These are phyloP conservation scores for Phytophthora multivora DNA, from an alignment of 352 stramenopile genomes.

Conservation along the genomic window DNA sequence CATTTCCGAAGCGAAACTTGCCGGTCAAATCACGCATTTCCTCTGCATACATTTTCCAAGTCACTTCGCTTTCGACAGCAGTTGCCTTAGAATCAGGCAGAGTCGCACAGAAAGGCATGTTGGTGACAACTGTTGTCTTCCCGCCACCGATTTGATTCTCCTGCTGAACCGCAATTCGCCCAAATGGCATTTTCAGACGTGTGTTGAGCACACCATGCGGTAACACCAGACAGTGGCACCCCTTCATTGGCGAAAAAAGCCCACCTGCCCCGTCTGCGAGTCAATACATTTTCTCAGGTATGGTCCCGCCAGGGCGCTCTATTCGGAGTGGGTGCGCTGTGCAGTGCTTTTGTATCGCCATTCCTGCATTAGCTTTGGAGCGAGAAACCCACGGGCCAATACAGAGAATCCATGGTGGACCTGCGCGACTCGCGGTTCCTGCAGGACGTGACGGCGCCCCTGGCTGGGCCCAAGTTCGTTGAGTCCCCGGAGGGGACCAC, in stretches of 20 bases:
- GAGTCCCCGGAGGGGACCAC: constrained; percentile 20
- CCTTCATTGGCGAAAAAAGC: constrained; percentile 14
- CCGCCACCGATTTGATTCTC: constrained; percentile 5
- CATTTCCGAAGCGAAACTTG: neutral
- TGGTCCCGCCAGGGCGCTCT: constrained; percentile 13
- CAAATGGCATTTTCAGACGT: neutral
- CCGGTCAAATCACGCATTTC: neutral
- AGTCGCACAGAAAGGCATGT: constrained; percentile 3
- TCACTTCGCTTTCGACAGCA: neutral
- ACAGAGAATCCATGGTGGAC: constrained; percentile 14
- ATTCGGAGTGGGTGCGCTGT: constrained; percentile 5
- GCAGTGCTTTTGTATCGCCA: constrained; percentile 16
- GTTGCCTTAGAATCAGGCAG: constrained; percentile 1
- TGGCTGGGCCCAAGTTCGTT: neutral
- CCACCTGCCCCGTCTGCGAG: neutral
- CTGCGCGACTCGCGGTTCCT: constrained; percentile 27
- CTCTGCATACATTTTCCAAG: neutral
- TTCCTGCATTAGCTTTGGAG: constrained; percentile 17
- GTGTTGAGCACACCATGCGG: constrained; percentile 10
- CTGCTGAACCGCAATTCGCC: neutral
- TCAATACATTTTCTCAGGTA: constrained; percentile 21
- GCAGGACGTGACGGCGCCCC: constrained; percentile 20
- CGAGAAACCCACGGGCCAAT: constrained; percentile 8
- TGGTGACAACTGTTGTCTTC: neutral
- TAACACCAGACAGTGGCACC: constrained; percentile 20